Base-by-base conservation (phyloP, 495 filamentous ascomycete genomes). In the Xylaria castorea region DNA sequence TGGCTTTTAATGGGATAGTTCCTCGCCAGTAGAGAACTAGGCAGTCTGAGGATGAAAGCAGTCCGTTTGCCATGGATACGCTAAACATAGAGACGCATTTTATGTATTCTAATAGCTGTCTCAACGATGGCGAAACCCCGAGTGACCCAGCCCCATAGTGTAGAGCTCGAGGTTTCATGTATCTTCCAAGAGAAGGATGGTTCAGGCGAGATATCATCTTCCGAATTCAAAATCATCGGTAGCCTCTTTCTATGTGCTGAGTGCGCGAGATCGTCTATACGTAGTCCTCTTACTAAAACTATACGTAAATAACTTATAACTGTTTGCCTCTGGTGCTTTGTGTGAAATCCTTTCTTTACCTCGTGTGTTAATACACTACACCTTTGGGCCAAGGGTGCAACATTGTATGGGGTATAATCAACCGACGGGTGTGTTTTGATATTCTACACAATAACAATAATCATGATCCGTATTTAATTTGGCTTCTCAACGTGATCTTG, bases 21-120 rank as follows among this genome's bases (percentile, higher is more conserved):
- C 36, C 60, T 67, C 51, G 8, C 3, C 42, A 71, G 25, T 71
- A 66, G 48, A 60, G 55, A 46, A 40, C 20, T 58, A 50, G 30
- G 50, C 48, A 71, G 20, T 14, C 27, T 48, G 62, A 36, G 25
- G 44, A 42, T 14, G 12, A 57, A 30, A 32, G 22, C 14, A 16
- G 30, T 53, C 57, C 20, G 57, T 36, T 53, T 25, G 6, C 8
- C 48, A 61, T 67, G 70, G 63, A 72, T 66, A 67, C 62, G 51
- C 62, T 51, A 53, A 50, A 61, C 51, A 67, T 72, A 51, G 42
- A 57, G 32, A 72, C 30, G 27, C 38, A 61, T 30, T 66, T 60
- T 50, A 67, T 67, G 70, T 67, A 67, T 61, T 67, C 46, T 72
- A 66, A 72, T 72, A 67, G 70, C 63, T 64, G 22, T 60, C 50